A percentile compares a stretch with the other conserved stretches of the same genome.
Conservation (phyloP, 2,329 filamentous ascomycete species). For the Aspergillus luchuensis region DNA sequence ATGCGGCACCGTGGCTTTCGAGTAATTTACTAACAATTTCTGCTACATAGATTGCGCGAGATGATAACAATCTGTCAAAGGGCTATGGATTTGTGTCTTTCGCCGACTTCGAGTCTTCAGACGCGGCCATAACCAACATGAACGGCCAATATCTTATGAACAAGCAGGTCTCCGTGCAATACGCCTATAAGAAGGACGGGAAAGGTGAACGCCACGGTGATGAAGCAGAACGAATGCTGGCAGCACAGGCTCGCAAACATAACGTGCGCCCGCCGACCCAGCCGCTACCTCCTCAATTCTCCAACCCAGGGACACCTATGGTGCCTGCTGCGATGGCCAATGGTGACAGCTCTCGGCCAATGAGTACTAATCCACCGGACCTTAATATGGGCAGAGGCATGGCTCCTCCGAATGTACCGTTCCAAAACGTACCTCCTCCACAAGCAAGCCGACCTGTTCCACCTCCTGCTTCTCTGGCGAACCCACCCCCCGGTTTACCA, state of each 20-base stretch:
- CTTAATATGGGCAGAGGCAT: slow-evolving; percentile 45
- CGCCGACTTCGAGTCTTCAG: slow-evolving; percentile 88
- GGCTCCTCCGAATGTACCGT: slow-evolving; percentile 42
- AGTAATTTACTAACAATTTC: slow-evolving; percentile 25
- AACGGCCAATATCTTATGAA: slow-evolving; percentile 96
- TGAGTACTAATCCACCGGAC: slow-evolving; percentile 36
- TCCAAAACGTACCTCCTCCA: slow-evolving; percentile 47
- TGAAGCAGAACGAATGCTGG: slow-evolving; percentile 86
- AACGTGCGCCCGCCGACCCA: slow-evolving; percentile 84
- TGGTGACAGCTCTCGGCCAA: slow-evolving; percentile 40
- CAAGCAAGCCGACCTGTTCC: slow-evolving; percentile 57
- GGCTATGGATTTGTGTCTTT: slow-evolving; percentile 97
- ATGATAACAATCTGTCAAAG: slow-evolving; percentile 85
- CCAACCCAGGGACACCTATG: slow-evolving; percentile 50
- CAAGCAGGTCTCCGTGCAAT: slow-evolving; percentile 94
- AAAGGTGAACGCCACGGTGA: slow-evolving; percentile 96
- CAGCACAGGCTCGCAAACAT: slow-evolving; percentile 88
- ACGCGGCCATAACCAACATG: slow-evolving; percentile 89
- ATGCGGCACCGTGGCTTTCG: neutral
- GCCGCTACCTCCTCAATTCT: slow-evolving; percentile 72
- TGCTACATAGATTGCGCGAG: slow-evolving; percentile 66
- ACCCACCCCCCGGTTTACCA: slow-evolving; percentile 58
- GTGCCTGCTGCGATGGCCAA: slow-evolving; percentile 50
- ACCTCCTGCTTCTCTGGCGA: slow-evolving; percentile 53
- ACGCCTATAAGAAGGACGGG: slow-evolving; percentile 98